A percentile compares a stretch with the other conserved stretches of the same genome.
These are phyloP conservation scores for Pseudocercospora musae DNA, from an alignment of 2,329 filamentous ascomycete species.

Conservation along the genomic window DNA sequence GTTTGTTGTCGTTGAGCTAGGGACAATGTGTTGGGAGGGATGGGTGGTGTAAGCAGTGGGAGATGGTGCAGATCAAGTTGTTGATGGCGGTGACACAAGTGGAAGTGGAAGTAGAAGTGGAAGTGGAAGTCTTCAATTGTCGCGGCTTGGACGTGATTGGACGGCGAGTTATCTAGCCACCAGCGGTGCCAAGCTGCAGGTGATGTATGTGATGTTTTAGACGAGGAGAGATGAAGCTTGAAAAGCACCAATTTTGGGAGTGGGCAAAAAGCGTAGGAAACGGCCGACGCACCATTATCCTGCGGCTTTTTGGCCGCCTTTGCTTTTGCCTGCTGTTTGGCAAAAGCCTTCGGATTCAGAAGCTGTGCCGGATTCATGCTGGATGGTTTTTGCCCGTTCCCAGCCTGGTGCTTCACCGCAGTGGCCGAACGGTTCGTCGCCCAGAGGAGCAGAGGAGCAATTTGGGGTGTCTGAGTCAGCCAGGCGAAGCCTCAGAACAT, in stretches of 20 bases:
- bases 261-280: background rate
- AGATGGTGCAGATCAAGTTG: slow-evolving; percentile 5
- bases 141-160: slow-evolving; percentile 1
- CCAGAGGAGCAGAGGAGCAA: background rate
- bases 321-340: slow-evolving; percentile 34
- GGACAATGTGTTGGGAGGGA: background rate
- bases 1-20: background rate
- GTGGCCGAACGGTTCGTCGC: background rate
- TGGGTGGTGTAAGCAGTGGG: slow-evolving; percentile 1
- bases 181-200: background rate
- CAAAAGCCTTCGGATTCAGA: slow-evolving; percentile 39
- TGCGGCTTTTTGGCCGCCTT: slow-evolving; percentile 22
- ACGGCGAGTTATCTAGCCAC: background rate
- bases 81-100: background rate
- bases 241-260: background rate
- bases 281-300: slow-evolving; percentile 31
- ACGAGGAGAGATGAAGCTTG: slow-evolving; percentile 14
- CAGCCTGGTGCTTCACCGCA: background rate
- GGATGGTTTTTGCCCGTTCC: background rate
- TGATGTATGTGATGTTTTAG: slow-evolving; percentile 8
- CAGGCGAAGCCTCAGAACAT: background rate
- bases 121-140: slow-evolving; percentile 6
- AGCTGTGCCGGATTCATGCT: slow-evolving; percentile 37
- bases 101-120: slow-evolving; percentile 8
- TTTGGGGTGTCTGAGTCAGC: background rate